Evolutionary conservation across 192 early-diverging fungal species (phyloP).

Genomic region (Backusella sp.): DNA sequence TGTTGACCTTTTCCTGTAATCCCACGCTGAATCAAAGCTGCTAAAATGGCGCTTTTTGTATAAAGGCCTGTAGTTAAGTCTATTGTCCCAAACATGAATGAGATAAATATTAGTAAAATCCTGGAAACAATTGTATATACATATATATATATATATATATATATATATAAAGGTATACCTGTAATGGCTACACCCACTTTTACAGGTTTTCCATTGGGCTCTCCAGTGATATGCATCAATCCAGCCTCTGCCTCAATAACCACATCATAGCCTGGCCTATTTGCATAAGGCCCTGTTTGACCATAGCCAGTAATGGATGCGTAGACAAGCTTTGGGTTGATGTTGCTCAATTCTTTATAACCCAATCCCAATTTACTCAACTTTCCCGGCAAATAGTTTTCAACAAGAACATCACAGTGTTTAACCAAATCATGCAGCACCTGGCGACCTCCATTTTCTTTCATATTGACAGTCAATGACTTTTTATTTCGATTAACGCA

Average conservation of each 20-base stretch:
- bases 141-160: neutral
- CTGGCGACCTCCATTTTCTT: constrained; percentile 55
- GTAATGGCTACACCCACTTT: constrained; percentile 98
- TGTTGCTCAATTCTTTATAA: constrained; percentile 60
- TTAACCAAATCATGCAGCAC: constrained; percentile 68
- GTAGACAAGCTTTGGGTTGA: constrained; percentile 83
- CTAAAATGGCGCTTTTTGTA: constrained; percentile 88
- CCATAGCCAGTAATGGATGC: constrained; percentile 89
- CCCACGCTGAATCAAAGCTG: constrained; percentile 72
- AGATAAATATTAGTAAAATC: neutral
- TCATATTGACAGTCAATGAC: constrained; percentile 87
- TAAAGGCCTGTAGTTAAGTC: constrained; percentile 62
- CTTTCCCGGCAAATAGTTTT: constrained; percentile 92
- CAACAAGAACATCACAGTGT: constrained; percentile 80
- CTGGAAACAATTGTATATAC: neutral
- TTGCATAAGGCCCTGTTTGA: constrained; percentile 77
- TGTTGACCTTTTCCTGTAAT: constrained; percentile 75
- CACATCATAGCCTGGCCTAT: constrained; percentile 86
- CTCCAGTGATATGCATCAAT: constrained; percentile 96
- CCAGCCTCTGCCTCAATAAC: constrained; percentile 88
- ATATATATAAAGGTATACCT: constrained; percentile 44
- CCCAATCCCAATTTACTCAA: constrained; percentile 73
- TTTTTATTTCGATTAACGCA: constrained; percentile 92
- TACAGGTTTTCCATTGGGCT: constrained; percentile 76
- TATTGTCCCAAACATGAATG: neutral